Evolutionary conservation across 2,329 filamentous ascomycete genomes (phyloP).

Genomic region (Cytospora schulzeri): DNA sequence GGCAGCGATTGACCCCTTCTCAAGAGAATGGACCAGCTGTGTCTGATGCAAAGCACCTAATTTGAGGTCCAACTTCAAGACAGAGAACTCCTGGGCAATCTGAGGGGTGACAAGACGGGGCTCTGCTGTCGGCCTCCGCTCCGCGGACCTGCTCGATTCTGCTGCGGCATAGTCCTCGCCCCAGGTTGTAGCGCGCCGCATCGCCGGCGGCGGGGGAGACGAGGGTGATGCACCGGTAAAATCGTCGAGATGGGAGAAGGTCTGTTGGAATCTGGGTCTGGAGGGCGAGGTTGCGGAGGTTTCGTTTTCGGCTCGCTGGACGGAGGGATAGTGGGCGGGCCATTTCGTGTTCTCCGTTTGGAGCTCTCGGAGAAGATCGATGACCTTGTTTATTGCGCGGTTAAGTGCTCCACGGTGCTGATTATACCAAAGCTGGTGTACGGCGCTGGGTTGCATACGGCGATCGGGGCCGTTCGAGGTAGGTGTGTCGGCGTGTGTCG

Average conservation of each 20-base stretch:
- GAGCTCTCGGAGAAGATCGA: constrained; percentile 80
- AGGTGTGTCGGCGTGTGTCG: constrained; percentile 48
- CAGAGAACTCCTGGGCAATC: constrained; percentile 92
- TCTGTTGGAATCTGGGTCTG: constrained; percentile 65
- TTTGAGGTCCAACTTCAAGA: constrained; percentile 92
- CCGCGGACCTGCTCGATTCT: constrained; percentile 75
- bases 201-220: constrained; percentile 32
- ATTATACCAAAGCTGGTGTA: constrained; percentile 94
- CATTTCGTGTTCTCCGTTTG: constrained; percentile 89
- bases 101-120: constrained; percentile 88
- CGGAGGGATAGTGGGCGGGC: constrained; percentile 93
- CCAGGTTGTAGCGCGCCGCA: constrained; percentile 74
- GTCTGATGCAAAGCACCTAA: constrained; percentile 83
- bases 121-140: constrained; percentile 63
- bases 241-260: constrained; percentile 61
- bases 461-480: constrained; percentile 61
- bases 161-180: constrained; percentile 60
- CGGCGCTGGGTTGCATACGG: constrained; percentile 73
- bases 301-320: constrained; percentile 61
- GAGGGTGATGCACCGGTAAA: constrained; percentile 39
- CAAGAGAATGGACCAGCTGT: constrained; percentile 90
- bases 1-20: constrained; percentile 87
- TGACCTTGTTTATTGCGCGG: constrained; percentile 81
- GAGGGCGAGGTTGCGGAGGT: constrained; percentile 50
- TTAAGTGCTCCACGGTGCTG: constrained; percentile 85